Evolutionary conservation across 805 yeast genomes (phyloP).

Genomic region (Teunomyces funiuensis): DNA sequence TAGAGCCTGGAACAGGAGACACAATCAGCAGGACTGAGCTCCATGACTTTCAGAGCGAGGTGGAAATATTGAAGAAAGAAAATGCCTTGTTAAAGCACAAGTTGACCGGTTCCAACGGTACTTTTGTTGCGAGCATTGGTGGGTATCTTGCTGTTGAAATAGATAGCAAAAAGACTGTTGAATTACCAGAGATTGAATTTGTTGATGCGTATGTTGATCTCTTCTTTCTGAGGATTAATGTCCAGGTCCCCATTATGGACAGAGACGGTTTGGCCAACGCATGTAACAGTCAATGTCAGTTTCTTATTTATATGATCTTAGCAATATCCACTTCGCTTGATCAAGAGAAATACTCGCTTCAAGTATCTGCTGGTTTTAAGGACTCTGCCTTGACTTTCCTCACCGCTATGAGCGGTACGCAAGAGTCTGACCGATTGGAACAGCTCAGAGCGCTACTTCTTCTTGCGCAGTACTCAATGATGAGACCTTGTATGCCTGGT

Average conservation of each 20-base stretch:
- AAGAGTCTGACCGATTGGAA: neutral
- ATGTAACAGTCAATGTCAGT: neutral
- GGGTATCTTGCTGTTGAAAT: neutral
- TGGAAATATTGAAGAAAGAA: neutral
- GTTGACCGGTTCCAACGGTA: neutral
- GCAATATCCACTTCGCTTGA: constrained; percentile 1
- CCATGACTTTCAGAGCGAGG: neutral
- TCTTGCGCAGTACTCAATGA: constrained; percentile 2
- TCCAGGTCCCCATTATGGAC: constrained; percentile 1
- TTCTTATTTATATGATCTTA: constrained; percentile 1
- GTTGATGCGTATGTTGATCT: neutral
- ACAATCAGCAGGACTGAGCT: neutral
- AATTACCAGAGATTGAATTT: neutral
- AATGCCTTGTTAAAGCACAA: neutral
- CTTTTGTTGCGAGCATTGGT: neutral
- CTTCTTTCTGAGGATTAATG: neutral
- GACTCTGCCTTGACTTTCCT: neutral
- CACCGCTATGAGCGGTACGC: neutral
- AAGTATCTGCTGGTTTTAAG: neutral
- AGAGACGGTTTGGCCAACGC: neutral
- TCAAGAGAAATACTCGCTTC: neutral
- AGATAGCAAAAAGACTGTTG: neutral
- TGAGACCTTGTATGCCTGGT: constrained; percentile 1
- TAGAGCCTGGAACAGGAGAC: neutral
- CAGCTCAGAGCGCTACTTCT: constrained; percentile 2